These are phyloP conservation scores for Lipomyces kockii DNA, from an alignment of 805 yeast genomes.

Conservation along the genomic window DNA sequence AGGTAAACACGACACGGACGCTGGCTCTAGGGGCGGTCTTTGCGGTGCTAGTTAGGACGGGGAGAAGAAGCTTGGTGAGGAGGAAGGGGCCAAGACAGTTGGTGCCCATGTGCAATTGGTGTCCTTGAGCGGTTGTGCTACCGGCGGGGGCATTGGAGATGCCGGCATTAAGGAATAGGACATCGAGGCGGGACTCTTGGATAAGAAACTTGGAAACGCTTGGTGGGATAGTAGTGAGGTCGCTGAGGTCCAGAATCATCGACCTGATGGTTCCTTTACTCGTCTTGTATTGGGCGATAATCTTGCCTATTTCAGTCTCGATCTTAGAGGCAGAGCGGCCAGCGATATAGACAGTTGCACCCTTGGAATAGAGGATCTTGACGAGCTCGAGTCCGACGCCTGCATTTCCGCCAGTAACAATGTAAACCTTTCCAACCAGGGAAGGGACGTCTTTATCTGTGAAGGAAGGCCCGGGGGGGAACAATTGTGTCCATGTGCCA, in stretches of 20 bases:
- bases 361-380: conserved; percentile 25
- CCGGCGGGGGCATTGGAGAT: conserved; percentile 50
- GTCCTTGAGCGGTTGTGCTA: conserved; percentile 45
- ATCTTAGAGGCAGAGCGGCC: conserved; percentile 15
- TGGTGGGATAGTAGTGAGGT: conserved; percentile 50
- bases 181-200: conserved; percentile 46
- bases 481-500: conserved; percentile 9
- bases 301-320: conserved; percentile 15
- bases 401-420: conserved; percentile 35
- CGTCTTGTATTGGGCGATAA: conserved; percentile 13
- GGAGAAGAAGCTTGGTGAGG: conserved; percentile 49
- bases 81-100: conserved; percentile 53
- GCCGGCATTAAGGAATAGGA: conserved; percentile 53
- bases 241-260: conserved; percentile 40
- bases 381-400: conserved; percentile 34
- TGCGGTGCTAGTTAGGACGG: conserved; percentile 47
- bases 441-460: conserved; percentile 28
- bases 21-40: conserved; percentile 37
- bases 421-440: conserved; percentile 24
- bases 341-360: conserved; percentile 26
- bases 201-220: conserved; percentile 45
- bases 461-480: conserved; percentile 26
- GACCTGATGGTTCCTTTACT: conserved; percentile 26
- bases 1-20: conserved; percentile 37
- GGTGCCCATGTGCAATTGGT: conserved; percentile 53